Percentiles rank a stretch among this genome's conserved stretches.
phyloP scores from a whole-genome alignment of 2,329 filamentous ascomycete species.

The Penicillium sp. region DNA sequence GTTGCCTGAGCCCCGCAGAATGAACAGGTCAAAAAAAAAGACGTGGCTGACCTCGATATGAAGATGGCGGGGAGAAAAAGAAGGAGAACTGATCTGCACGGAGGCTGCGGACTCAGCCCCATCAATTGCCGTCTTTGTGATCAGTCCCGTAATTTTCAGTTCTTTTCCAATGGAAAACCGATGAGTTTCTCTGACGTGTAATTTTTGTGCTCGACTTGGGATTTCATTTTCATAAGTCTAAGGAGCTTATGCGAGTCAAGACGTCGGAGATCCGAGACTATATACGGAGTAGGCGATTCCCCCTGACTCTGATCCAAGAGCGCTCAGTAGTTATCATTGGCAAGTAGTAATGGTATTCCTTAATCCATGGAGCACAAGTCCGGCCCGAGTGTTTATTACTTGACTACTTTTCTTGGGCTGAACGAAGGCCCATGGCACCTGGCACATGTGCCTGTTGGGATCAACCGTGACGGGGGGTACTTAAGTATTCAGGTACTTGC shows the following conservation, averaged over 20 bases:
- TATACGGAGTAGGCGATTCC: too few species aligned
- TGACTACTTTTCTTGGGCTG: too few species aligned
- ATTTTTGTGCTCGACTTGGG: not conserved
- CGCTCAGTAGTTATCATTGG: not conserved
- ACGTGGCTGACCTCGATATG: slow-evolving; percentile 9
- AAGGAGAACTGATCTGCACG: slow-evolving; percentile 14
- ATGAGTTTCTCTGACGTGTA: not conserved
- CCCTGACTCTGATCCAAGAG: not conserved
- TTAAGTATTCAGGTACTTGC: too few species aligned
- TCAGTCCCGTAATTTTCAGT: not conserved
- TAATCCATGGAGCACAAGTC: not conserved
- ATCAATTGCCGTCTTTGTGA: not conserved
- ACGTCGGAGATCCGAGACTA: too few species aligned
- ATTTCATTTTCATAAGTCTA: too few species aligned
- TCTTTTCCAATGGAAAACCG: too few species aligned
- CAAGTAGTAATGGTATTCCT: not conserved
- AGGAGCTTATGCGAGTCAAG: too few species aligned
- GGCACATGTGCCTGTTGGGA: too few species aligned
- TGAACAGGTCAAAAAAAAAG: slow-evolving; percentile 4
- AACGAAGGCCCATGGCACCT: too few species aligned
- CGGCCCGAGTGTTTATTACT: too few species aligned
- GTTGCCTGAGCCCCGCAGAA: too few species aligned
- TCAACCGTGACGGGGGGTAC: too few species aligned
- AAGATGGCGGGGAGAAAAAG: slow-evolving; percentile 24
- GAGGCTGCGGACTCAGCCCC: slow-evolving; percentile 16